These are phyloP conservation scores for Pyricularia sp. DNA, from an alignment of 2,329 filamentous ascomycete species.

Conservation along the genomic window DNA sequence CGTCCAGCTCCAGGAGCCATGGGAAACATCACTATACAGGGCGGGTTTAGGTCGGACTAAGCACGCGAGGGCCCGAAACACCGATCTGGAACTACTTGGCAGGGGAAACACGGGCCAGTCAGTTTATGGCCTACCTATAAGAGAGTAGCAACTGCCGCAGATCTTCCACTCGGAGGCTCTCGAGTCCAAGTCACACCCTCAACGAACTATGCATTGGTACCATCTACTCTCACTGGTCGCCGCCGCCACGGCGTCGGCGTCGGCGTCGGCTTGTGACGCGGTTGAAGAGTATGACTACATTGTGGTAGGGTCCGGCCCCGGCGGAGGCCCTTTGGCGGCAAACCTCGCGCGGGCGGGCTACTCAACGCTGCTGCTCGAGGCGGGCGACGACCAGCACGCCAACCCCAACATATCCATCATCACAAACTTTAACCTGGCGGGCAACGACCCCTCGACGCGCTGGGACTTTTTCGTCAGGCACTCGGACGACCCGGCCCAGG, in stretches of 20 bases:
- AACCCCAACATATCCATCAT: constrained; percentile 37
- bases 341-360: constrained; percentile 49
- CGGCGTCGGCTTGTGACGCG: background rate
- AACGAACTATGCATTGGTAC: background rate
- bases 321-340: constrained; percentile 48
- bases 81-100: background rate
- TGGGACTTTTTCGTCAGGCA: constrained; percentile 54
- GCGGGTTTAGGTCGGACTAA: background rate
- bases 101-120: background rate
- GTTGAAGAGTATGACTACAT: constrained; percentile 43
- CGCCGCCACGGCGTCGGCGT: background rate
- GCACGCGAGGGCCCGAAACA: background rate
- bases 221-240: background rate
- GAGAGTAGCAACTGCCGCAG: background rate
- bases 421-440: constrained; percentile 35
- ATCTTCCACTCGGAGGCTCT: background rate
- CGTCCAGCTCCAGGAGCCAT: background rate
- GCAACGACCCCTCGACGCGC: constrained; percentile 38
- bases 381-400: constrained; percentile 46
- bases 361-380: constrained; percentile 51
- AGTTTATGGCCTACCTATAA: background rate
- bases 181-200: background rate
- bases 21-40: background rate
- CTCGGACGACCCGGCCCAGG: constrained; percentile 38
- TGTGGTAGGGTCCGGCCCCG: constrained; percentile 52